Evolutionary conservation across 1,284 basidiomycete species (phyloP).

Genomic region (Pseudomicrostroma phylloplanum): DNA sequence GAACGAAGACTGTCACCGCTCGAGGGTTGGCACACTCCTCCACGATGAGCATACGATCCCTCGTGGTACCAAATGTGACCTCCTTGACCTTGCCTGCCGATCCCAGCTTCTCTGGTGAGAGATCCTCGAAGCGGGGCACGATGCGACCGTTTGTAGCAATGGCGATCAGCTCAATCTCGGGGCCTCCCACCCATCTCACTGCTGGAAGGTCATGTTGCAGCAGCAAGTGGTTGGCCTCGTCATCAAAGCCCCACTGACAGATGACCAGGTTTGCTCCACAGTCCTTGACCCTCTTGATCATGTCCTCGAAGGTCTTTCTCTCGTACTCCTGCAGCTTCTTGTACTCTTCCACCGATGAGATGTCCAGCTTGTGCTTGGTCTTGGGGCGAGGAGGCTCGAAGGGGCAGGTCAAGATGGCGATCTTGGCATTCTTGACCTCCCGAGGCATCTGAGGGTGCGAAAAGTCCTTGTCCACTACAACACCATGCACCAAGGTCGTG

Average conservation of each 20-base stretch:
- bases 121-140: slow-evolving; percentile 94
- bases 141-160: slow-evolving; percentile 98
- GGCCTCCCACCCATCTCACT: slow-evolving; percentile 98
- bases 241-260: slow-evolving; percentile 99
- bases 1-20: slow-evolving; percentile 93
- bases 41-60: slow-evolving; percentile 98
- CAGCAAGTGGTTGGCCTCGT: slow-evolving; percentile 94
- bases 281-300: slow-evolving; percentile 95
- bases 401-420: slow-evolving; percentile 96
- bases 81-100: slow-evolving; percentile 87
- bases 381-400: slow-evolving; percentile 98
- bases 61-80: slow-evolving; percentile 89
- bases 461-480: slow-evolving; percentile 98
- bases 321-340: slow-evolving; percentile 91
- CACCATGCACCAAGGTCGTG: slow-evolving; percentile 84
- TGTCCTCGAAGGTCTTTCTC: slow-evolving; percentile 88
- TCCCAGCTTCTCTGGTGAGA: slow-evolving; percentile 83
- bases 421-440: slow-evolving; percentile 74
- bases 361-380: slow-evolving; percentile 98
- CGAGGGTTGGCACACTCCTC: slow-evolving; percentile 96
- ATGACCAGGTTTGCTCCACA: slow-evolving; percentile 98
- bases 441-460: slow-evolving; percentile 97
- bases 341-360: slow-evolving; percentile 95
- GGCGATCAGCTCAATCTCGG: slow-evolving; percentile 97
- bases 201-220: slow-evolving; percentile 97